Base-by-base conservation (phyloP, 208 protist species). In the Leishmania major region DNA sequence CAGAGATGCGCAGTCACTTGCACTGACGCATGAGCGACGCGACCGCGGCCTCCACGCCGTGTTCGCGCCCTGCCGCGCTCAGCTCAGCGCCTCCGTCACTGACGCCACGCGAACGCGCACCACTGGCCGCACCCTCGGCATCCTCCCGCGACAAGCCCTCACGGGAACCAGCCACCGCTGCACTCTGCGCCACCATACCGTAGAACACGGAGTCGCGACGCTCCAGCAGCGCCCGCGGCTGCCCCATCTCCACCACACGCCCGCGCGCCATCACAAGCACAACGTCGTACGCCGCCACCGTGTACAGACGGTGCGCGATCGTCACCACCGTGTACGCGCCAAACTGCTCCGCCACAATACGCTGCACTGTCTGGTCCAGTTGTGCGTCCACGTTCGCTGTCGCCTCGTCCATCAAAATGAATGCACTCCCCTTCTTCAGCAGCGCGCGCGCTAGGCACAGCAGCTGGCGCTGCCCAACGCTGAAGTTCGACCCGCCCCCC, bases 361-460 rank as follows among this genome's bases (percentile, higher is more conserved):
- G 77, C 79, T 79, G 80, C 49, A 95, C 86, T 22, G 86, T 91
- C 69, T 79, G 83, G 78, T 93, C 91, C 31, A 93, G 83, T 31
- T 71, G 59, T 49, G 81, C 82, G 83, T 96, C 91, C 57, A 96
- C 88, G 81, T 93, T 93, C 22, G 91, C 88, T 15, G 89, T 94
- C 17, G 91, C 90, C 85, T 96, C 93, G 78, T 95, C 93, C 90
- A 96, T 93, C 70, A 96, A 79, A 45, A 95, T 84, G 82, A 95
- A 95, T 15, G 55, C 75, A 73, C 87, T 91, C 45, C 81, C 83
- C 19, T 80, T 75, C 81, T 87, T 88, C 79, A 95, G 89, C 84
- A 95, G 82, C 69, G 91, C 90, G 47, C 93, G 91, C 59, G 93
- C 91, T 45, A 95, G 76, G 77, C 90, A 93, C 77, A 96, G 84